phyloP scores from a whole-genome alignment of 805 yeast species.

The Myxozyma melibiosi region DNA sequence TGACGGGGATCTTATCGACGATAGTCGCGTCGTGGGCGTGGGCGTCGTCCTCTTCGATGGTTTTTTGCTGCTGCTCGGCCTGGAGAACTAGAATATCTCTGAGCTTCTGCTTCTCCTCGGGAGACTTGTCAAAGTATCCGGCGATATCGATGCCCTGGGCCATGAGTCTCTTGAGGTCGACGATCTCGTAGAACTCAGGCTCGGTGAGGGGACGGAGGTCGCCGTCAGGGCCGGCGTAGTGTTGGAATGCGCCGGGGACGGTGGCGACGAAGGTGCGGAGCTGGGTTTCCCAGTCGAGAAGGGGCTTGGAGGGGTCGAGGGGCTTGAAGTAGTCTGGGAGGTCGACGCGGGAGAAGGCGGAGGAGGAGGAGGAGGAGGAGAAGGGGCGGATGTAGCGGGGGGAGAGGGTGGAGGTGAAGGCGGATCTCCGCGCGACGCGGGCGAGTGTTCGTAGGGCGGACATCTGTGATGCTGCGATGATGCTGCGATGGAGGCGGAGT shows the following conservation, averaged over 20 bases:
- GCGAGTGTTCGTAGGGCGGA: neutral
- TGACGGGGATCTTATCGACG: slow-evolving; percentile 81
- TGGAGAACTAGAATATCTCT: neutral
- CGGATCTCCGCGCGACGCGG: too few species aligned
- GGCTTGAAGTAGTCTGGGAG: slow-evolving; percentile 4
- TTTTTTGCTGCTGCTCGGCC: neutral
- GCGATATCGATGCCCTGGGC: neutral
- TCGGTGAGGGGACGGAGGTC: slow-evolving; percentile 70
- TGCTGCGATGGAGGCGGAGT: too few species aligned
- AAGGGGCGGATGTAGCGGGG: neutral
- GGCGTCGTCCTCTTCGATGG: slow-evolving; percentile 7
- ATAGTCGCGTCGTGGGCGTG: slow-evolving; percentile 56
- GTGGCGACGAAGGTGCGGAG: slow-evolving; percentile 48
- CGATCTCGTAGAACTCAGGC: slow-evolving; percentile 68
- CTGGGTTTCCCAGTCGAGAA: slow-evolving; percentile 31
- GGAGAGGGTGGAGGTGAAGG: neutral
- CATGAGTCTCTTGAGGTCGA: slow-evolving; percentile 38
- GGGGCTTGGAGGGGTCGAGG: slow-evolving; percentile 23
- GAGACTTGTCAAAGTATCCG: slow-evolving; percentile 3
- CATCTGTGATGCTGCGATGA: too few species aligned
- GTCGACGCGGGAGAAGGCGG: neutral
- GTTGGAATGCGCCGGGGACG: slow-evolving; percentile 64
- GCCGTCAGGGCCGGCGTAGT: slow-evolving; percentile 77
- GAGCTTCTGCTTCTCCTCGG: slow-evolving; percentile 2
- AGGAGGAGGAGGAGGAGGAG: too few species aligned